phyloP scores from a whole-genome alignment of 1,284 basidiomycete genomes.

The Nidula niveotomentosa region DNA sequence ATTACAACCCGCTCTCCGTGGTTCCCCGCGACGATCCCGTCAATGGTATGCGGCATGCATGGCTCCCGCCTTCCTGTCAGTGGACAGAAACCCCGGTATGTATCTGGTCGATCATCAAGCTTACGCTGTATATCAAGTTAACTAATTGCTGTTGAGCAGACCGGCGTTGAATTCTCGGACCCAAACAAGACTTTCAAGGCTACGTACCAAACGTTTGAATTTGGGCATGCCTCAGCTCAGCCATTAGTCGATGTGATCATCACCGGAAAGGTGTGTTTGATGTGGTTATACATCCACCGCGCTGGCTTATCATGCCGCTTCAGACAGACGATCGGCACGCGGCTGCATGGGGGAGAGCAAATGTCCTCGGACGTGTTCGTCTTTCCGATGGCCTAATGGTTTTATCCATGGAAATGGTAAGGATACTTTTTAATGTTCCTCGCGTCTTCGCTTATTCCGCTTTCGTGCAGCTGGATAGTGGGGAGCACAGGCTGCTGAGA shows the following conservation, averaged over 20 bases:
- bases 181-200: conserved; percentile 27
- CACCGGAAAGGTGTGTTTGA: conserved; percentile 41
- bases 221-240: conserved; percentile 14
- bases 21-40: conserved; percentile 19
- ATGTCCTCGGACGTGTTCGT: conserved; percentile 47
- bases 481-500: conserved; percentile 39
- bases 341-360: conserved; percentile 46
- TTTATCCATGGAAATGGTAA: conserved; percentile 40
- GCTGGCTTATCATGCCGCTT: background rate
- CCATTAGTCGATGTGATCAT: conserved; percentile 44
- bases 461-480: conserved; percentile 16
- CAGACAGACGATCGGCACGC: conserved; percentile 47
- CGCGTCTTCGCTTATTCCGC: no score
- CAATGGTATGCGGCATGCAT: conserved; percentile 36
- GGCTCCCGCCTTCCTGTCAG: conserved; percentile 37
- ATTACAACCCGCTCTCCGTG: conserved; percentile 18
- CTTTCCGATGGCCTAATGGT: conserved; percentile 49
- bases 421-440: conserved; percentile 12
- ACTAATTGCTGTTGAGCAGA: conserved; percentile 19
- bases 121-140: background rate
- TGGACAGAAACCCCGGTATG: conserved; percentile 35
- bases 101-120: background rate
- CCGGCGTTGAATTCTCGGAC: conserved; percentile 39
- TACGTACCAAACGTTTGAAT: conserved; percentile 32
- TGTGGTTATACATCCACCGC: background rate